phyloP scores from a whole-genome alignment of 2,329 filamentous ascomycete species.

The Talaromyces sp. region DNA sequence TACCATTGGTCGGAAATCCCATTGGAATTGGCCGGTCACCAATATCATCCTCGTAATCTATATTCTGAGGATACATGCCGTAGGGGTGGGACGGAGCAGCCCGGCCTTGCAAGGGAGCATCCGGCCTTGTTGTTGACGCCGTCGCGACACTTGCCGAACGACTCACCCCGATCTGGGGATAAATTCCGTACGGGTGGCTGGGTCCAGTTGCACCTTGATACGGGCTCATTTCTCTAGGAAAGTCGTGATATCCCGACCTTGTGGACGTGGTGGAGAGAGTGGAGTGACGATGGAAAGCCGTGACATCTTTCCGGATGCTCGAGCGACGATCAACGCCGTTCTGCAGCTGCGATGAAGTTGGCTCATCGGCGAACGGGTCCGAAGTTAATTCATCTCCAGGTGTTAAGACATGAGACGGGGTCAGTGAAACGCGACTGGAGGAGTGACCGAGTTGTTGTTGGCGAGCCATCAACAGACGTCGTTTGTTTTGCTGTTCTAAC shows the following conservation, averaged over 20 bases:
- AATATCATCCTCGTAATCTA: conserved; percentile 53
- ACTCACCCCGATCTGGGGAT: conserved; percentile 60
- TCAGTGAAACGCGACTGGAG: conserved; percentile 10
- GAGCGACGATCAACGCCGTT: conserved; percentile 19
- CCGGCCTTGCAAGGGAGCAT: conserved; percentile 54
- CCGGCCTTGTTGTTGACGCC: conserved; percentile 58
- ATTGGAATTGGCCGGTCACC: conserved; percentile 52
- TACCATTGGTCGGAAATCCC: conserved; percentile 63
- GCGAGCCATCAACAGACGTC: neutral
- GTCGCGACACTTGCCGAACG: conserved; percentile 64
- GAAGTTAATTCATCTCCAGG: conserved; percentile 21
- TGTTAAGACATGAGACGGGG: conserved; percentile 3
- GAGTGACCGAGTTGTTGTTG: conserved; percentile 9
- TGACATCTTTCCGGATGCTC: conserved; percentile 31
- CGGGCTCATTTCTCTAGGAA: conserved; percentile 52
- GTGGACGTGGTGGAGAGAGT: conserved; percentile 21
- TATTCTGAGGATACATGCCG: conserved; percentile 76
- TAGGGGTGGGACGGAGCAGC: conserved; percentile 78
- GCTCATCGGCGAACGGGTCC: conserved; percentile 32
- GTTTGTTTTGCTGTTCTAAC: conserved; percentile 2
- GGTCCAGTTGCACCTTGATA: conserved; percentile 66
- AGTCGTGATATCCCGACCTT: conserved; percentile 36
- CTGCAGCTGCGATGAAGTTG: conserved; percentile 9
- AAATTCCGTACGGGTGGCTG: conserved; percentile 80
- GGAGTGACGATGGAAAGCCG: conserved; percentile 26